Conservation (phyloP, 371 early-diverging fungal genomes). For the Lichtheimia ornata region DNA sequence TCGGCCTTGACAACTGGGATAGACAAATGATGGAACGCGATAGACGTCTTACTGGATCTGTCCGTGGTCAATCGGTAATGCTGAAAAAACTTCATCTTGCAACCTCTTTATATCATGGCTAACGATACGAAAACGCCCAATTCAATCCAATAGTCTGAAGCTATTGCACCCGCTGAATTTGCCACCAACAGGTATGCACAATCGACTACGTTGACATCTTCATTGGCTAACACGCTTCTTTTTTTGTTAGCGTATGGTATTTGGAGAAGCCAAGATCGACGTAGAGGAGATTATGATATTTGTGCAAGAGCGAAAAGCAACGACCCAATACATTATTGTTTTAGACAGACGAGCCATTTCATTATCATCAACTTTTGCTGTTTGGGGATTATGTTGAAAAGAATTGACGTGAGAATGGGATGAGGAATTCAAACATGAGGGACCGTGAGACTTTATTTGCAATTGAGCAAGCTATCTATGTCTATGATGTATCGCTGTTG, state of each 20-base stretch:
- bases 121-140: background rate
- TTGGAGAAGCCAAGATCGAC: constrained; percentile 44
- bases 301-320: too few relatives aligned
- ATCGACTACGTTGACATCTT: too few relatives aligned
- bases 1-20: constrained; percentile 47
- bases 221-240: background rate
- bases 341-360: too few relatives aligned
- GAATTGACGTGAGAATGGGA: too few relatives aligned
- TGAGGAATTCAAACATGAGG: too few relatives aligned
- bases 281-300: constrained; percentile 13
- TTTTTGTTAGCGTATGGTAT: constrained; percentile 44
- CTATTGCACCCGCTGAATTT: constrained; percentile 45
- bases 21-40: constrained; percentile 60
- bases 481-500: too few relatives aligned
- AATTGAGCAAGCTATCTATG: too few relatives aligned
- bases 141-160: constrained; percentile 27
- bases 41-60: constrained; percentile 51
- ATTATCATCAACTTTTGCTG: too few relatives aligned
- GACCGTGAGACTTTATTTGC: too few relatives aligned
- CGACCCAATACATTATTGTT: too few relatives aligned
- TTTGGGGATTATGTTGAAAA: too few relatives aligned
- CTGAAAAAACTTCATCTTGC: background rate
- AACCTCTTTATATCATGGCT: background rate
- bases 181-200: constrained; percentile 43
- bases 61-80: constrained; percentile 51